A percentile compares a stretch with the other conserved stretches of the same genome.
These are phyloP conservation scores for Mycena galericulata DNA, from an alignment of 768 basidiomycete species.

Conservation along the genomic window DNA sequence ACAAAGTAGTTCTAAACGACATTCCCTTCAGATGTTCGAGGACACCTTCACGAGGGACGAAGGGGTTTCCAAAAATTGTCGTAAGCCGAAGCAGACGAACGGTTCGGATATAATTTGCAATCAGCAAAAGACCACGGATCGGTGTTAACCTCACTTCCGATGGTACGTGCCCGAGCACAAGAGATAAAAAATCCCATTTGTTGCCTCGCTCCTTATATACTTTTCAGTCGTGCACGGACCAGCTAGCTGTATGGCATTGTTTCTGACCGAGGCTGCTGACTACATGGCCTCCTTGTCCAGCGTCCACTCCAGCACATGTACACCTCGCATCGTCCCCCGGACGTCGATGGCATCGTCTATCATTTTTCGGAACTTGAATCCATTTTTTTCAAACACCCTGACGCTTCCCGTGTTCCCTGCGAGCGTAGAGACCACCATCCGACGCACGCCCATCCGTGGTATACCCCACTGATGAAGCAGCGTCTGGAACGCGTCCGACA, in stretches of 20 bases:
- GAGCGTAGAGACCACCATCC: constrained; percentile 59
- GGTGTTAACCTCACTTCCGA: constrained; percentile 96
- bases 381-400: constrained; percentile 76
- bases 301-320: constrained; percentile 28
- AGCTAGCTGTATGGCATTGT: neutral
- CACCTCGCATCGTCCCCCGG: constrained; percentile 49
- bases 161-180: constrained; percentile 97
- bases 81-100: constrained; percentile 89
- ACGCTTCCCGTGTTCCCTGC: constrained; percentile 70
- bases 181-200: constrained; percentile 64
- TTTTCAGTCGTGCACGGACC: constrained; percentile 13
- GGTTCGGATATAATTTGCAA: constrained; percentile 99
- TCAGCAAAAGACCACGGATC: constrained; percentile 96
- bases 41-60: constrained; percentile 44
- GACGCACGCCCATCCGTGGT: constrained; percentile 70
- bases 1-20: neutral
- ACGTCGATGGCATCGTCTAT: constrained; percentile 52
- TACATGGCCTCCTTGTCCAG: neutral
- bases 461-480: constrained; percentile 71
- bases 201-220: constrained; percentile 15
- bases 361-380: constrained; percentile 58
- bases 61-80: constrained; percentile 89
- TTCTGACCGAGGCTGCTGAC: neutral
- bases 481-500: constrained; percentile 71
- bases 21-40: constrained; percentile 20